Conservation (phyloP, 768 basidiomycete genomes). For the Tulasnella sp. region DNA sequence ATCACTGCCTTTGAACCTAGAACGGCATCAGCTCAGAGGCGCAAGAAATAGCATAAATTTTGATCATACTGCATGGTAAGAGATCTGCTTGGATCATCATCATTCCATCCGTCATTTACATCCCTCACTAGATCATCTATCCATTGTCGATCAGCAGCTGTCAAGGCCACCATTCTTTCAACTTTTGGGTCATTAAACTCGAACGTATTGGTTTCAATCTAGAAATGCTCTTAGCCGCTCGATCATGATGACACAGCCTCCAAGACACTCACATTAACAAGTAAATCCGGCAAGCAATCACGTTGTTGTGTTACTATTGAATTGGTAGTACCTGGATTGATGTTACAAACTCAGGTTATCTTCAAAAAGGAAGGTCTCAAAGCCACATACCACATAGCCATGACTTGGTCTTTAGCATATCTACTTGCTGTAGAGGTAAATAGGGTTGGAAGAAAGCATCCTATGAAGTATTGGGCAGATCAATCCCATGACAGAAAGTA, state of each 20-base stretch:
- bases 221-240: background rate
- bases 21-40: background rate
- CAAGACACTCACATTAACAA: slow-evolving; percentile 57
- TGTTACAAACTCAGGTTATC: background rate
- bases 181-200: slow-evolving; percentile 77
- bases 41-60: background rate
- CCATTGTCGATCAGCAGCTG: slow-evolving; percentile 92
- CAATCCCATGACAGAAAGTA: background rate
- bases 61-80: slow-evolving; percentile 50
- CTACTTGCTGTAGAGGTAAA: slow-evolving; percentile 86
- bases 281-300: slow-evolving; percentile 60
- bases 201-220: slow-evolving; percentile 78
- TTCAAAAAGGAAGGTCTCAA: background rate
- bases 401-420: slow-evolving; percentile 64
- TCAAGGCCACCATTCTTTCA: slow-evolving; percentile 65
- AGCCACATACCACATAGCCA: slow-evolving; percentile 59
- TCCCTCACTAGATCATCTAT: slow-evolving; percentile 88
- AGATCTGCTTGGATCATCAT: slow-evolving; percentile 43
- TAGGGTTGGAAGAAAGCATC: slow-evolving; percentile 98
- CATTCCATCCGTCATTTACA: slow-evolving; percentile 70
- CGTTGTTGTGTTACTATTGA: slow-evolving; percentile 87
- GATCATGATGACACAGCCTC: slow-evolving; percentile 1
- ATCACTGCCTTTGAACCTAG: slow-evolving; percentile 86
- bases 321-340: slow-evolving; percentile 61
- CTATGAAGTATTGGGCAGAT: slow-evolving; percentile 28